These are phyloP conservation scores for Polygonum aviculare DNA, from an alignment of 148 eudicot genomes.

Conservation along the genomic window DNA sequence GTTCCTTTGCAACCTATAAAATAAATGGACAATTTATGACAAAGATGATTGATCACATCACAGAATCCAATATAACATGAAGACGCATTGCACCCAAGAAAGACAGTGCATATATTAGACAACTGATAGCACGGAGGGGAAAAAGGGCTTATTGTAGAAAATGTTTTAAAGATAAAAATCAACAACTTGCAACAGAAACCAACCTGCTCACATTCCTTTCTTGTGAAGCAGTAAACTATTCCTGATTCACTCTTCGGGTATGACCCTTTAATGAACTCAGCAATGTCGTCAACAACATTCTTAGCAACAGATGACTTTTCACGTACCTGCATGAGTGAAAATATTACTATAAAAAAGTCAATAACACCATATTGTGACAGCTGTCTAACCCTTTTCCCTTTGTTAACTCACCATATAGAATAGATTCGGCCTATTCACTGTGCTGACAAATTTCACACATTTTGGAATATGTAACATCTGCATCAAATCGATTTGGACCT, in stretches of 20 bases:
- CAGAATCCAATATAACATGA: neutral
- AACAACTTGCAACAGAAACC: slow-evolving; percentile 1
- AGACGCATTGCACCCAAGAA: neutral
- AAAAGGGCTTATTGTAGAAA: neutral
- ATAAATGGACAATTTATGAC: slow-evolving; percentile 1
- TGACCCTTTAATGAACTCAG: slow-evolving; percentile 64
- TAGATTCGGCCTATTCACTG: slow-evolving; percentile 95
- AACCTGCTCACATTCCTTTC: slow-evolving; percentile 98
- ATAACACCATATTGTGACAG: neutral
- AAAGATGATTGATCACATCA: neutral
- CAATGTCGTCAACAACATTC: slow-evolving; percentile 76
- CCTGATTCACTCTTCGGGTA: slow-evolving; percentile 96
- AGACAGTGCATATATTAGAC: neutral
- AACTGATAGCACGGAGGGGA: neutral
- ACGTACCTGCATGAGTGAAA: slow-evolving; percentile 49
- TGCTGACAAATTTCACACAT: slow-evolving; percentile 84
- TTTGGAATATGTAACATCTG: slow-evolving; percentile 86
- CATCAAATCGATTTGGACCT: slow-evolving; percentile 88
- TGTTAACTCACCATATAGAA: slow-evolving; percentile 63
- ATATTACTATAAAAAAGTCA: neutral
- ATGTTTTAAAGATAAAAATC: neutral
- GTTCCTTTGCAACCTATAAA: slow-evolving; percentile 77
- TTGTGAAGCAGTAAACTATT: slow-evolving; percentile 93
- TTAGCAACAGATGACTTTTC: slow-evolving; percentile 91
- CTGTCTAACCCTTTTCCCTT: neutral